These are phyloP conservation scores for Nicotiana undulata DNA, from an alignment of 257 asterid genomes.

Conservation along the genomic window DNA sequence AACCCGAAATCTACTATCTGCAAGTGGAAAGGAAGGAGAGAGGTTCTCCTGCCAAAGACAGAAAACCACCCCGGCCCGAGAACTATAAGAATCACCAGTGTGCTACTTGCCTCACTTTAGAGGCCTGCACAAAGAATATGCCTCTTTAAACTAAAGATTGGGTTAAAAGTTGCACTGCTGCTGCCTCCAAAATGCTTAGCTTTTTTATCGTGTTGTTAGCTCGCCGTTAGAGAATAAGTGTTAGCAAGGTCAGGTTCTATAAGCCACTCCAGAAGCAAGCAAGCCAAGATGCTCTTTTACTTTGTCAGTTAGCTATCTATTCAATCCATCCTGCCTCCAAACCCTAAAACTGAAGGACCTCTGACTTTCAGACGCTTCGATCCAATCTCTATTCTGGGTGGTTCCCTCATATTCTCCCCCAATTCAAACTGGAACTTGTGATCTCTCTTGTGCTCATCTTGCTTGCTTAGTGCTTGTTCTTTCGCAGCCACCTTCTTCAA, in stretches of 20 bases:
- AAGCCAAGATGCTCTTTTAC: constrained; percentile 1
- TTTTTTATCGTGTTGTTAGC: constrained; percentile 49
- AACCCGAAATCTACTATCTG: constrained; percentile 25
- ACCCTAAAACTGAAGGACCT: constrained; percentile 62
- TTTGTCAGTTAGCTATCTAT: constrained; percentile 11
- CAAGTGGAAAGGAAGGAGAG: constrained; percentile 28
- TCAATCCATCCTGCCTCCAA: constrained; percentile 32
- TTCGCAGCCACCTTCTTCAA: constrained; percentile 32
- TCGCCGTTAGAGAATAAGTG: constrained; percentile 34
- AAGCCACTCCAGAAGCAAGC: constrained; percentile 16
- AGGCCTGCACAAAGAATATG: constrained; percentile 73
- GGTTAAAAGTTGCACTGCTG: constrained; percentile 38
- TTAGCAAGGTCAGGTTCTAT: constrained; percentile 45
- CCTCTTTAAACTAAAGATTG: constrained; percentile 40
- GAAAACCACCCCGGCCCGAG: constrained; percentile 47
- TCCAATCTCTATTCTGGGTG: constrained; percentile 36
- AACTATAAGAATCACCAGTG: constrained; percentile 38
- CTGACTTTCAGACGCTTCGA: constrained; percentile 64
- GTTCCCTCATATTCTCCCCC: constrained; percentile 31
- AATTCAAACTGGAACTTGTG: constrained; percentile 22
- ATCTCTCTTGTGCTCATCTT: constrained; percentile 21
- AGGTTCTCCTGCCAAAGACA: constrained; percentile 57
- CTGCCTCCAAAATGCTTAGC: constrained; percentile 36
- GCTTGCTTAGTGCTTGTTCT: constrained; percentile 25
- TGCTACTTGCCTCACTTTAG: constrained; percentile 53